Conservation (phyloP, 108 stramenopile species). For the Cyclotella baltica region DNA sequence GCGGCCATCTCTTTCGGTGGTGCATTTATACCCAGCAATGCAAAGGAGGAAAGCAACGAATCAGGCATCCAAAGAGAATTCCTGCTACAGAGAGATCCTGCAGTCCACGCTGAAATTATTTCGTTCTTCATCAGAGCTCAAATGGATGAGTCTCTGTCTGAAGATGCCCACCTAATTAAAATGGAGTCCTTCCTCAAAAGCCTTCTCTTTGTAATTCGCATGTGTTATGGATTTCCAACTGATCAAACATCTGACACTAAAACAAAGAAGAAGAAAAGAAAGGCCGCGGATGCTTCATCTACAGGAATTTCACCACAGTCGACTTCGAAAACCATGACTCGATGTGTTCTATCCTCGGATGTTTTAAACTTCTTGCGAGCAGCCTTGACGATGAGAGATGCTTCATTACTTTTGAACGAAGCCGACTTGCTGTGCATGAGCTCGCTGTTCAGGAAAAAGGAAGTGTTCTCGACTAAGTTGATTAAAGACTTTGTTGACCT, state of each 20-base stretch:
- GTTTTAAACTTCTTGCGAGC: constrained; percentile 22
- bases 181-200: constrained; percentile 35
- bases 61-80: no score
- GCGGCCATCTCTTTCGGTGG: constrained; percentile 12
- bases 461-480: constrained; percentile 14
- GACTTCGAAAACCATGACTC: constrained; percentile 33
- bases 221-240: constrained; percentile 43
- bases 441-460: constrained; percentile 19
- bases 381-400: constrained; percentile 3
- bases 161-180: background rate
- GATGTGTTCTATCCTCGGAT: constrained; percentile 47
- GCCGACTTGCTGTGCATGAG: constrained; percentile 16
- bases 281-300: background rate
- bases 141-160: background rate
- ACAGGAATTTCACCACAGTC: background rate
- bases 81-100: no score
- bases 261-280: constrained; percentile 32
- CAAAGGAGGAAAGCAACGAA: no score
- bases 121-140: constrained; percentile 48
- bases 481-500: constrained; percentile 38
- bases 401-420: background rate
- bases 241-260: constrained; percentile 5
- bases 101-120: constrained; percentile 29
- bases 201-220: constrained; percentile 26
- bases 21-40: background rate